Evolutionary conservation across 495 filamentous ascomycete genomes (phyloP), one percentile per base, ranked within the genome.

Genomic region (Neurospora pannonica): DNA sequence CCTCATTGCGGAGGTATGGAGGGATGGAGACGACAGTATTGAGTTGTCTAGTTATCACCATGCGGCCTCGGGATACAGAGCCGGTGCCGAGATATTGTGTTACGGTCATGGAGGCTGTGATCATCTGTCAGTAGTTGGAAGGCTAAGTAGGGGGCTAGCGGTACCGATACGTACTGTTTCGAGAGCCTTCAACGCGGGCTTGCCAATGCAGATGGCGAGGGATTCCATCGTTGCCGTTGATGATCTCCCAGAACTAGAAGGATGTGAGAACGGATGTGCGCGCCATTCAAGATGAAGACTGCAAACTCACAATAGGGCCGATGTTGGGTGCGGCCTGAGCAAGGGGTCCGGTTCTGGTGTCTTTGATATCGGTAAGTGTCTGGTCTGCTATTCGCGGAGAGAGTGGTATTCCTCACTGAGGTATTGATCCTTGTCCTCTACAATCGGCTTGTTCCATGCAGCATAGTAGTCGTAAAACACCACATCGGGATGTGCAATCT

Each of bases 251-350:
- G 75, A 85, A 82, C 78, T 77, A 31, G 42, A 21, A 40, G 3
- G 42, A 70, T 74, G 10, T 24, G 8, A 78, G 76, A 54, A 70
- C 1, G 19, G 37, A 15, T 43, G 17, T n/a, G 8, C 48, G 15
- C 10, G 9, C 4, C 31, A 31, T 28, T 60, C 13, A 40, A 40
- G 38, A 9, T 74, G 13, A 70, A 70, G 13, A 40, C 39, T 71
- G 34, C 10, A 37, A 34, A 74, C 78, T 72, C 38, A 79, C 76
- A 43, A 91, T 86, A 10, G 88, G 85, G 6, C 87, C 87, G 46
- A 90, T 90, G 72, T 89, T 87, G 60, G 91, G 90, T 74, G 91
- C 91, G 74, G 91, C 87, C 79, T 92, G 89, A 36, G 91, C 87
- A 19, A 92, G 82, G 48, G 90, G 87, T 62, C 91, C 91, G 54